phyloP scores from a whole-genome alignment of 1,284 basidiomycete species.

The Heterobasidion irregulare region DNA sequence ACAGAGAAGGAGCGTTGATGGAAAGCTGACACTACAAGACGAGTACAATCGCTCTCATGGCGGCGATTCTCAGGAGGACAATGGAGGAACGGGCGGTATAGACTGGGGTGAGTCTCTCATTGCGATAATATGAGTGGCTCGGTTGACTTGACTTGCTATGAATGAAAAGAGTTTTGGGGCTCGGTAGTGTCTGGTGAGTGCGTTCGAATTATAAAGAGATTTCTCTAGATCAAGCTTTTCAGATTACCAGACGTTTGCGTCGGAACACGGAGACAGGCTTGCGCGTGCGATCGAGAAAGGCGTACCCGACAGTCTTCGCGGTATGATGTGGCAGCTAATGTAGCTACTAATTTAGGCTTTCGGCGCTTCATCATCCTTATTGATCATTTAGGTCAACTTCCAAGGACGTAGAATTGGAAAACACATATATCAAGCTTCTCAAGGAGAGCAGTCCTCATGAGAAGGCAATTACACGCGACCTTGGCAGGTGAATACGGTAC shows the following conservation, averaged over 20 bases:
- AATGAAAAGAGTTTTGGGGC: constrained; percentile 86
- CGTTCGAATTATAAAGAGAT: constrained; percentile 2
- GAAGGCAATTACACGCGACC: constrained; percentile 88
- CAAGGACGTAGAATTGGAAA: constrained; percentile 85
- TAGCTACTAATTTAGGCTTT: constrained; percentile 23
- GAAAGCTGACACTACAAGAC: constrained; percentile 61
- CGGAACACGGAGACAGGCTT: constrained; percentile 70
- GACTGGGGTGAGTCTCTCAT: constrained; percentile 64
- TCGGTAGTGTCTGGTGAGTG: constrained; percentile 75
- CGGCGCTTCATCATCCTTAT: constrained; percentile 6
- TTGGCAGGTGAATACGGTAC: constrained; percentile 54
- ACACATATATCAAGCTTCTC: constrained; percentile 75
- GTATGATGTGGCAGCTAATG: constrained; percentile 99
- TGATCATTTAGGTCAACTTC: constrained; percentile 60
- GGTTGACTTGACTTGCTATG: not conserved
- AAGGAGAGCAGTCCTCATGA: constrained; percentile 86
- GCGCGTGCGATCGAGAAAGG: constrained; percentile 89
- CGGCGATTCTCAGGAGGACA: constrained; percentile 28
- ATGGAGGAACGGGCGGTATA: constrained; percentile 28
- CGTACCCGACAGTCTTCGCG: constrained; percentile 79
- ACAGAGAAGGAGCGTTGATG: constrained; percentile 45
- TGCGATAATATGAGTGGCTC: constrained; percentile 1
- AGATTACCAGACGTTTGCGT: constrained; percentile 85
- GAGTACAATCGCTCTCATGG: constrained; percentile 43
- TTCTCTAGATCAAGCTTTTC: not conserved